phyloP scores from a whole-genome alignment of 208 protist genomes.

The Leishmania guyanensis region DNA sequence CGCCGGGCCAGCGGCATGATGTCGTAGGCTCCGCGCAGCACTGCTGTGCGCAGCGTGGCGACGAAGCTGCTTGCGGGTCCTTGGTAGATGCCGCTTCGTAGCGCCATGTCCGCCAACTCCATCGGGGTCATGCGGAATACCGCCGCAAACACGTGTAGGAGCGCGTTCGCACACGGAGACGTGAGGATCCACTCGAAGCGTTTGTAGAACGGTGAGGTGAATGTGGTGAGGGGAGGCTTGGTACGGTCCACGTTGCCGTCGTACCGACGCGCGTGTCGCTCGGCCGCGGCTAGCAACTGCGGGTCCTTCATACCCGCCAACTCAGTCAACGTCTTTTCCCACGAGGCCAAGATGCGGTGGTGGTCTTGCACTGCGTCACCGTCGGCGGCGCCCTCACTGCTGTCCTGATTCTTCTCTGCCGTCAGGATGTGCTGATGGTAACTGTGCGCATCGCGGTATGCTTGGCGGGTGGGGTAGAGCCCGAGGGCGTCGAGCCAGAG shows the following conservation, averaged over 20 bases:
- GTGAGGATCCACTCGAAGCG: constrained; percentile 47
- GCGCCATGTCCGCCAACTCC: constrained; percentile 64
- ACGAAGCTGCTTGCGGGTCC: constrained; percentile 54
- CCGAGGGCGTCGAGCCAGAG: constrained; percentile 58
- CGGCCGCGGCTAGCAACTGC: constrained; percentile 14
- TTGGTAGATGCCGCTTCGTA: constrained; percentile 70
- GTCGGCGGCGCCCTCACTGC: background rate
- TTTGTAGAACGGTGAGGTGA: constrained; percentile 39
- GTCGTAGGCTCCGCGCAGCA: constrained; percentile 48
- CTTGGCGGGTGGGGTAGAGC: constrained; percentile 48
- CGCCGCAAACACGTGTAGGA: constrained; percentile 69
- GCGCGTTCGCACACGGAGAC: constrained; percentile 79
- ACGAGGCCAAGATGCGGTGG: constrained; percentile 10
- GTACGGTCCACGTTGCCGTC: background rate
- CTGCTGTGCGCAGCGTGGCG: constrained; percentile 39
- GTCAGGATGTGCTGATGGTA: constrained; percentile 11
- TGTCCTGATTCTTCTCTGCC: background rate
- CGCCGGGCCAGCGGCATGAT: constrained; percentile 71
- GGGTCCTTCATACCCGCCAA: constrained; percentile 22
- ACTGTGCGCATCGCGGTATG: constrained; percentile 35
- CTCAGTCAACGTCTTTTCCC: constrained; percentile 27
- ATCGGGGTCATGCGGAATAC: constrained; percentile 63
- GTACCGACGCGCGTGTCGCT: constrained; percentile 26
- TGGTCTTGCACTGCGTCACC: background rate
- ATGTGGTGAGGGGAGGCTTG: constrained; percentile 30